These are phyloP conservation scores for Arthrobotrys pseudoclavata DNA, from an alignment of 2,329 filamentous ascomycete genomes.

Conservation along the genomic window DNA sequence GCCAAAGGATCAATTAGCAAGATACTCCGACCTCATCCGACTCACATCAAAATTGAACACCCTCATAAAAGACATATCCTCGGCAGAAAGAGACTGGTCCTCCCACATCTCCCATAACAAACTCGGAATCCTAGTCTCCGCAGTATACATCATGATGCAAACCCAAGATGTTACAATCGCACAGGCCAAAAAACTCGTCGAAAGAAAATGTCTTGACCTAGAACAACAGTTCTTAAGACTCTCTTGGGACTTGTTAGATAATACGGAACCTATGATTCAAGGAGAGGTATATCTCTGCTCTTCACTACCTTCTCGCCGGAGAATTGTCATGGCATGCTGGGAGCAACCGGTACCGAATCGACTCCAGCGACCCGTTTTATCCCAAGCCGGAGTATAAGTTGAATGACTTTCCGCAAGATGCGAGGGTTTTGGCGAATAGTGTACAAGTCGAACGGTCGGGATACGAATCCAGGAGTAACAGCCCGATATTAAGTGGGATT, in stretches of 20 bases:
- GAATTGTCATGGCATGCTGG: conserved; percentile 10
- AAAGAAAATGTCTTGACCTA: conserved; percentile 5
- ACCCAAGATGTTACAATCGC: conserved; percentile 20
- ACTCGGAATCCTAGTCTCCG: conserved; percentile 5
- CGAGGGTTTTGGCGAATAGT: conserved; percentile 21
- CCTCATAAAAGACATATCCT: conserved; percentile 25
- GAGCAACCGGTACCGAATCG: conserved; percentile 10
- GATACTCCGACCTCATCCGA: conserved; percentile 14
- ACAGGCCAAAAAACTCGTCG: conserved; percentile 27
- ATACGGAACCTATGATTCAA: background rate
- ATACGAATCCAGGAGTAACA: conserved; percentile 11
- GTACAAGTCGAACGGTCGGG: conserved; percentile 4
- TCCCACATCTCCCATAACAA: conserved; percentile 14
- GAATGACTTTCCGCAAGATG: conserved; percentile 20
- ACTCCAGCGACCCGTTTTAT: conserved; percentile 25
- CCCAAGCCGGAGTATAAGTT: conserved; percentile 27
- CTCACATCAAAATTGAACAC: conserved; percentile 8
- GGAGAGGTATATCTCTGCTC: conserved; percentile 22
- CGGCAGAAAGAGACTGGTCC: conserved; percentile 31
- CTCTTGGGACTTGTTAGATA: conserved; percentile 13
- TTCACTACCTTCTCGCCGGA: conserved; percentile 23
- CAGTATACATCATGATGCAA: conserved; percentile 35
- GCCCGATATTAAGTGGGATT: background rate
- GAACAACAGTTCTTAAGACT: conserved; percentile 29
- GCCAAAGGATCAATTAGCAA: conserved; percentile 20